phyloP scores from a whole-genome alignment of 192 early-diverging fungal species.

The Thamnidium elegans region DNA sequence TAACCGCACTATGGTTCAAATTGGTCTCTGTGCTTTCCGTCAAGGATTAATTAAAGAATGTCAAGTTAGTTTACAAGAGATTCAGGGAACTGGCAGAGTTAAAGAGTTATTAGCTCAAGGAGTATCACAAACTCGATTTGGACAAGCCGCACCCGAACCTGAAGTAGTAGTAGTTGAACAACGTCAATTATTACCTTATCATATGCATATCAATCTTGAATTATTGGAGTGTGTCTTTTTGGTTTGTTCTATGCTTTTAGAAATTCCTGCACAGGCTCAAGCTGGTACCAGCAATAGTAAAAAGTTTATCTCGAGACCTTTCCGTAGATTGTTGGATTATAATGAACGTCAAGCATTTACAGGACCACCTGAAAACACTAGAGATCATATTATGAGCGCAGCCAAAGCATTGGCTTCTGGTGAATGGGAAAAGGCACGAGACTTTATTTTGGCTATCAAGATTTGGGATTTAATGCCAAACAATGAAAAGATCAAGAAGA shows the following conservation, averaged over 20 bases:
- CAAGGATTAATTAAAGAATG: constrained; percentile 86
- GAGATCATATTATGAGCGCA: constrained; percentile 98
- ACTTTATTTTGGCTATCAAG: constrained; percentile 85
- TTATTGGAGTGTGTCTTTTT: constrained; percentile 95
- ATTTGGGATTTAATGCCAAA: constrained; percentile 93
- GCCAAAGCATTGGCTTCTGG: constrained; percentile 88
- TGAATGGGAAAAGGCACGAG: constrained; percentile 86
- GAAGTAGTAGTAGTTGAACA: constrained; percentile 88
- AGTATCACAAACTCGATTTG: constrained; percentile 60
- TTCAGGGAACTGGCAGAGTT: constrained; percentile 75
- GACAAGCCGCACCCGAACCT: constrained; percentile 76
- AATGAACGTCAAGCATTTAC: constrained; percentile 94
- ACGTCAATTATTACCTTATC: constrained; percentile 95
- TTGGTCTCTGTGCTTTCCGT: constrained; percentile 96
- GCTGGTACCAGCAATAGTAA: constrained; percentile 61
- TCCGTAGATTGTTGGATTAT: constrained; percentile 90
- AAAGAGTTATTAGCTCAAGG: constrained; percentile 94
- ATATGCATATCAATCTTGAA: constrained; percentile 99
- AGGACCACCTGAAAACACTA: constrained; percentile 96
- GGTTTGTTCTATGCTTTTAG: constrained; percentile 91
- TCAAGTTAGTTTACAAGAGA: constrained; percentile 82
- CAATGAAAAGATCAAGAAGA: constrained; percentile 77
- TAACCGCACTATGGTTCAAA: constrained; percentile 96
- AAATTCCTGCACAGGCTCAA: constrained; percentile 93
- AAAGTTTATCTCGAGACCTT: constrained; percentile 83